Percentiles rank a stretch among this genome's conserved stretches.
phyloP scores from a whole-genome alignment of 768 basidiomycete genomes.

The Pilatotrama ljubarskyi region DNA sequence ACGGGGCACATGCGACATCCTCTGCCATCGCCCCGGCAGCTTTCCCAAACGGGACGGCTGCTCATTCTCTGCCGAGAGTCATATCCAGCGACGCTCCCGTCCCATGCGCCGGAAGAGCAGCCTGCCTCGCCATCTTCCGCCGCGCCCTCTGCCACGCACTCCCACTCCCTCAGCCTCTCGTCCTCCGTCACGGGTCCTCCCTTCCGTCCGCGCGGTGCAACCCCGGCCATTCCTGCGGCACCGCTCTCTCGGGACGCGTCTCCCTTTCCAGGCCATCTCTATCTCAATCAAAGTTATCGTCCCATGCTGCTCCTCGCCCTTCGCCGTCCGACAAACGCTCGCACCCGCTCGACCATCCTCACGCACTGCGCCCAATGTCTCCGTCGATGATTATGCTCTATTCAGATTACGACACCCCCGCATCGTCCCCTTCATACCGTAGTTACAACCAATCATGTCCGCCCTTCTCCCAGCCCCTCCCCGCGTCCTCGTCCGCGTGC shows the following conservation, averaged over 20 bases:
- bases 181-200: constrained; percentile 4
- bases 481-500: background rate
- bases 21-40: constrained; percentile 2
- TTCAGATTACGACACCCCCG: constrained; percentile 2
- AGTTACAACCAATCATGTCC: constrained; percentile 7
- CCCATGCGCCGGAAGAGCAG: no score
- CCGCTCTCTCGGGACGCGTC: constrained; percentile 6
- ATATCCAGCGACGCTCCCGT: background rate
- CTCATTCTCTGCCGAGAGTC: constrained; percentile 5
- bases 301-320: constrained; percentile 8
- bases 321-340: constrained; percentile 10
- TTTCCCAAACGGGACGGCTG: constrained; percentile 8
- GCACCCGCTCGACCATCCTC: background rate
- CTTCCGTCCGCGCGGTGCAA: constrained; percentile 11
- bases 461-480: background rate
- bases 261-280: constrained; percentile 17
- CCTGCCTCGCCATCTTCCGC: background rate
- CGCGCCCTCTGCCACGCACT: background rate
- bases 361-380: background rate
- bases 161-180: no score
- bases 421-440: background rate
- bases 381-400: background rate
- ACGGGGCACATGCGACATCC: background rate
- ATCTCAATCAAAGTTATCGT: constrained; percentile 21
- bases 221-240: constrained; percentile 5